Base-by-base conservation (phyloP, 179 eudicot species). In the Carnegiea gigantea region DNA sequence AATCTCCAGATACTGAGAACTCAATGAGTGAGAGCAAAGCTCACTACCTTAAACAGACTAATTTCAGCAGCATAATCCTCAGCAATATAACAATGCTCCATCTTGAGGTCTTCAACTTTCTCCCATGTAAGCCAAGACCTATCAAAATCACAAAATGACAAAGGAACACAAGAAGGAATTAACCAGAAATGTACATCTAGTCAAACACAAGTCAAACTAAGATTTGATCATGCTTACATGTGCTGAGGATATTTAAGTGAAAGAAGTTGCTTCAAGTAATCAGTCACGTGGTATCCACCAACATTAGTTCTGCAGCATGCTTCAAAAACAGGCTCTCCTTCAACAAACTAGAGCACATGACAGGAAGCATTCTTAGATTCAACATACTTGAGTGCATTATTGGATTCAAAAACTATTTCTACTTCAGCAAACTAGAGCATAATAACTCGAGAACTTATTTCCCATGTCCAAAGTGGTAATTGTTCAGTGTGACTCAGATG, bases 281-380 rank as follows among this genome's bases (percentile, higher is more conserved):
- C 95, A 60, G 99, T 96, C 68, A 96, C 89, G 86, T 94, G 99
- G 87, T 92, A 96, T 80, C 99, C 99, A 78, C 99, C 99, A 85
- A 96, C 88, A 90, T 96, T 94, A 81, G 97, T 93, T 73, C 99
- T 91, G 87, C 96, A 92, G 83, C 96, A 94, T 48, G 96, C 96
- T 87, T 96, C 99, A 82, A 89, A 94, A 78, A 93, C 88, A 80
- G 99, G 99, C 82, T 94, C 99, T 85, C 99, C 99, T 80, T 85
- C 87, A 48, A 94, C 88, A 91, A 96, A 94, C 99, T 96, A 86
- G 80, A 81, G 73, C 77, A 75, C 40, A 71, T 51, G 33, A 43
- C 26, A 82, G 23, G 68, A 80, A 82, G 36, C 78, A 76, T 82
- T 51, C 57, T 11, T 51, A 51, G 57, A 51, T 51, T 13, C 20